Evolutionary conservation across 352 stramenopile genomes (phyloP).

Genomic region (Lagenidium giganteum): DNA sequence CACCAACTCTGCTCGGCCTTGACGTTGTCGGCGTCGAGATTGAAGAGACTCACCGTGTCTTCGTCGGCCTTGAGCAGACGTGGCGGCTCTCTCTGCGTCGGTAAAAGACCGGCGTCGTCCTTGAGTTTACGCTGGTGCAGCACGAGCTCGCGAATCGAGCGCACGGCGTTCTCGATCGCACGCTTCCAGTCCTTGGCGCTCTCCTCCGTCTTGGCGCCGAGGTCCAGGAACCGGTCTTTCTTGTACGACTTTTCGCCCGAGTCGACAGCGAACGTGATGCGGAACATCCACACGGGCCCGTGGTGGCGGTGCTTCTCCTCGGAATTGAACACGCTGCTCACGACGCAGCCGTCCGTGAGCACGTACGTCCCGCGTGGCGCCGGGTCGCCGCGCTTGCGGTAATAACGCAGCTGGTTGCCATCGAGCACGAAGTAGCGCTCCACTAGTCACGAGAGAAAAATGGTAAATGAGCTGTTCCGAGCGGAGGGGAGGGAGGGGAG

Average conservation of each 20-base stretch:
- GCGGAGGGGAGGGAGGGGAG: neutral
- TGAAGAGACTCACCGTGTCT: constrained; percentile 82
- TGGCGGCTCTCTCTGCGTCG: constrained; percentile 54
- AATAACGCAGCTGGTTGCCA: constrained; percentile 83
- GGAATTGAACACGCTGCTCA: constrained; percentile 80
- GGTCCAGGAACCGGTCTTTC: constrained; percentile 84
- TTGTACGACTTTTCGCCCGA: constrained; percentile 81
- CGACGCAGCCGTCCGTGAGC: constrained; percentile 73
- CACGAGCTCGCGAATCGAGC: constrained; percentile 67
- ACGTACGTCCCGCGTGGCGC: constrained; percentile 81
- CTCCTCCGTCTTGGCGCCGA: constrained; percentile 83
- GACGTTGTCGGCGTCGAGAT: constrained; percentile 79
- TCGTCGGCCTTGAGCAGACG: constrained; percentile 74
- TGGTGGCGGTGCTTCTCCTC: constrained; percentile 88
- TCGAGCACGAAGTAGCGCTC: constrained; percentile 87
- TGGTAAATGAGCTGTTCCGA: constrained; percentile 8
- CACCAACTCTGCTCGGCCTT: constrained; percentile 84
- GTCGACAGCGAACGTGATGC: constrained; percentile 81
- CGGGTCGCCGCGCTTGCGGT: constrained; percentile 80
- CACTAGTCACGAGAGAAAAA: constrained; percentile 25
- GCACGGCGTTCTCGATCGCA: constrained; percentile 74
- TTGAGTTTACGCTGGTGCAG: constrained; percentile 73
- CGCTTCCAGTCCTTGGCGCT: constrained; percentile 77
- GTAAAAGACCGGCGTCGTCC: constrained; percentile 69
- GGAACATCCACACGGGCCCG: constrained; percentile 85